Base-by-base conservation (phyloP, 2,329 filamentous ascomycete species). In the Drechmeria coniospora region DNA sequence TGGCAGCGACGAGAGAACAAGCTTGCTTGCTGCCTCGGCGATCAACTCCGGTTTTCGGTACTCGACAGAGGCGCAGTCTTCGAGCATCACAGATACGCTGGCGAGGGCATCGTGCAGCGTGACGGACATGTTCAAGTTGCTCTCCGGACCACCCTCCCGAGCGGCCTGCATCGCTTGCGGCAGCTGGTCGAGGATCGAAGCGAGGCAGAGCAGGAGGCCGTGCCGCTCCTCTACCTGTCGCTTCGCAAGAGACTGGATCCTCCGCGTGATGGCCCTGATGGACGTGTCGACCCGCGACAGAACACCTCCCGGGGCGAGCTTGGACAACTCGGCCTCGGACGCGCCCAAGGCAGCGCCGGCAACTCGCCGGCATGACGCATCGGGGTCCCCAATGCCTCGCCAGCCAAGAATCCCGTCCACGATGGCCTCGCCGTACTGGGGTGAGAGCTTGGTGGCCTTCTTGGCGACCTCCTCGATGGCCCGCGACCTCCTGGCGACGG, bases 301-400 rank as follows among this genome's bases (percentile, higher is more conserved):
- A 32, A 46, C 31, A 9, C 34, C 21, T 4, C 32, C 27, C 3
- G 34, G 28, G 11, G 21, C 29, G 0, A 33, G 28, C 6, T 49
- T 32, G 8, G 56, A 53, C 20, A 58, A 41, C 31, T 58, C 53
- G 20, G 47, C 56, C 36, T 53, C 61, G 4, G 86, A 46, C 1
- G 50, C 45, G 5, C 81, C 81, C 40, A 87, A 74, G 0, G 80
- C 74, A 2, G 52, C 53, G 2, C 79, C 82, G 10, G 83, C 76
- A 27, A 70, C 66, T 39, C 81, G 66, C 34, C 90, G 69, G 2
- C 83, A 82, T 5, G 65, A 57, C 0, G 74, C 65, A 48, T 94
- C 84, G 7, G 73, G 61, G 37, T 92, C 82, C 0, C 77, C 75
- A n/a, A 92, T 68, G 1, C 90, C 90, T 49, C 87, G 69, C 90